Conservation (phyloP, 208 protist species). For the Leptomonas pyrrhocoris region DNA sequence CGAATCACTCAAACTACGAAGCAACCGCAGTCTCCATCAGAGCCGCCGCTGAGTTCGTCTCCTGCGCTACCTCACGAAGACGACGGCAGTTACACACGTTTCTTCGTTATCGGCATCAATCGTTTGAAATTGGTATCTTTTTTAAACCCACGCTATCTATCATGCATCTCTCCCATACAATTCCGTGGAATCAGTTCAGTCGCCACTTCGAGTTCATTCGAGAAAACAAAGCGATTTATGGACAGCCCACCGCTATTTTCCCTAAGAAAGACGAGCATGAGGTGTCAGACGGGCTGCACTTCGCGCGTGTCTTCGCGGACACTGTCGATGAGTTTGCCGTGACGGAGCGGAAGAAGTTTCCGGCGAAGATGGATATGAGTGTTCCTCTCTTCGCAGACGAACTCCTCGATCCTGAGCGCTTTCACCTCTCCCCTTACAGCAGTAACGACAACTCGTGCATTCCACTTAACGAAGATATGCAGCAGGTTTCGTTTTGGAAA, state of each 20-base stretch:
- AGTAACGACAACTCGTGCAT: conserved; percentile 9
- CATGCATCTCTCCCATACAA: conserved; percentile 10
- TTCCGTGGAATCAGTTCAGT: conserved; percentile 13
- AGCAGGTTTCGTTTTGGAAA: neutral
- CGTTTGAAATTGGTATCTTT: too few species aligned
- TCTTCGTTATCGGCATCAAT: too few species aligned
- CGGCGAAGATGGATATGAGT: neutral
- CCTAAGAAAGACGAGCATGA: neutral
- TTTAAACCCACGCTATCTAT: neutral
- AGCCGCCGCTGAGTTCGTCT: too few species aligned
- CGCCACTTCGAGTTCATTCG: conserved; percentile 2
- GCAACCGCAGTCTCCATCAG: too few species aligned
- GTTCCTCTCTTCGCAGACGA: conserved; percentile 4
- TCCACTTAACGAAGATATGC: neutral
- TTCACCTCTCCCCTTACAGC: neutral
- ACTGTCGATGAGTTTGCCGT: conserved; percentile 3
- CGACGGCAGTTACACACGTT: too few species aligned
- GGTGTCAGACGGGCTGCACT: neutral
- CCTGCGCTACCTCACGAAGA: neutral
- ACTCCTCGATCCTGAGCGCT: neutral
- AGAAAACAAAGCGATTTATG: conserved; percentile 5
- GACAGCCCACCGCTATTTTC: neutral
- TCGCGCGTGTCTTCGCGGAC: conserved; percentile 13
- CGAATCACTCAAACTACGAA: too few species aligned
- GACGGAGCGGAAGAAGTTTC: conserved; percentile 16